Conservation (phyloP, 2,329 filamentous ascomycete genomes). For the Sporothrix inflata region DNA sequence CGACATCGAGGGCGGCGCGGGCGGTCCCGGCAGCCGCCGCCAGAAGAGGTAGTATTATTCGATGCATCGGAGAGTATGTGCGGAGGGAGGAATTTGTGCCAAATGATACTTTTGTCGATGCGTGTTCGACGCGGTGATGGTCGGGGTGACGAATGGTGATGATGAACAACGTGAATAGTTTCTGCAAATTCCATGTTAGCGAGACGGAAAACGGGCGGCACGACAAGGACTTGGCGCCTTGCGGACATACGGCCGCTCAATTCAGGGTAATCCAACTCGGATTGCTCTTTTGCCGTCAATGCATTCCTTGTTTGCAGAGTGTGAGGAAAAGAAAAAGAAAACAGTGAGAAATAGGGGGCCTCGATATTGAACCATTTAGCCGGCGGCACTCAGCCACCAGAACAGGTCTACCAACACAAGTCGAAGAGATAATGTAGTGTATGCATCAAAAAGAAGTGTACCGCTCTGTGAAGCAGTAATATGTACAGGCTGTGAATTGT, state of each 20-base stretch:
- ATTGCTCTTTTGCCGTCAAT: constrained; percentile 18
- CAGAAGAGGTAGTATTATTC: neutral
- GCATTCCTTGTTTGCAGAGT: constrained; percentile 5
- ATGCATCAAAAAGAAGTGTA: neutral
- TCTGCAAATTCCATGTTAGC: neutral
- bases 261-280: constrained; percentile 2
- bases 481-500: neutral
- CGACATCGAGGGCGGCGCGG: constrained; percentile 19
- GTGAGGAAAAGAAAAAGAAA: neutral
- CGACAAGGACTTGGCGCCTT: neutral
- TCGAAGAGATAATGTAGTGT: neutral
- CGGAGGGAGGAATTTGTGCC: neutral
- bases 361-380: constrained; percentile 18
- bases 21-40: neutral
- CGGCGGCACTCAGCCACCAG: constrained; percentile 6
- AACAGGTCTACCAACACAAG: neutral
- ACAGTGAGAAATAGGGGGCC: neutral
- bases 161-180: neutral
- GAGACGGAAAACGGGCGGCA: neutral
- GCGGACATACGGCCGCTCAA: neutral
- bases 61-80: constrained; percentile 2
- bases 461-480: neutral
- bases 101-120: neutral
- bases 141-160: neutral
- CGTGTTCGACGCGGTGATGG: neutral